Conservation (phyloP, 805 yeast genomes). For the Starmerella scarabaei region DNA sequence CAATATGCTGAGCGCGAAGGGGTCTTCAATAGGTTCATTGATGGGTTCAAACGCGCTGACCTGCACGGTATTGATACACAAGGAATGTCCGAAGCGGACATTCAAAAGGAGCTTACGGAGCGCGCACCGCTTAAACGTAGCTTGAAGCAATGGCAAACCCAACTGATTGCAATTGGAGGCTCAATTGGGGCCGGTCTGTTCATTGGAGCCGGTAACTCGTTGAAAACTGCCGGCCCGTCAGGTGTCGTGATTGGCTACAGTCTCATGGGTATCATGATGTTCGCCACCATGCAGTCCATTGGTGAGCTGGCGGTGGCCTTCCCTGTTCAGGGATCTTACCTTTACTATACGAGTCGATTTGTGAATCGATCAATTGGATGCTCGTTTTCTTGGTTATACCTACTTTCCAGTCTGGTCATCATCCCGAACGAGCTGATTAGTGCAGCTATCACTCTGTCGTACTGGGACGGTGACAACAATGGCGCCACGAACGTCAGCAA, state of each 20-base stretch:
- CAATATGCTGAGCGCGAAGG: too few species aligned
- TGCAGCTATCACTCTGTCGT: constrained; percentile 51
- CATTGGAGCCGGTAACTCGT: constrained; percentile 37
- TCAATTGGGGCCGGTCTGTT: constrained; percentile 66
- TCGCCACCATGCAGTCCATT: constrained; percentile 43
- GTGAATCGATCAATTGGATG: constrained; percentile 50
- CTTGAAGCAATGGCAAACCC: constrained; percentile 8
- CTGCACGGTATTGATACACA: constrained; percentile 2
- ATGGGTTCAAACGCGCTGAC: constrained; percentile 9
- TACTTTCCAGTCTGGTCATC: constrained; percentile 45
- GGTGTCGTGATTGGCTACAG: constrained; percentile 36
- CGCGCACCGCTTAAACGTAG: constrained; percentile 24
- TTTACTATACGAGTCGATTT: constrained; percentile 41
- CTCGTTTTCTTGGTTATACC: constrained; percentile 51
- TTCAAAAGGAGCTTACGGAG: constrained; percentile 10
- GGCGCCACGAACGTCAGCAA: constrained; percentile 30
- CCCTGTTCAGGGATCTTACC: constrained; percentile 45
- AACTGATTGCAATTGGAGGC: constrained; percentile 66
- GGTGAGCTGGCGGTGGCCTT: constrained; percentile 54
- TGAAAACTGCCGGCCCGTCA: constrained; percentile 37
- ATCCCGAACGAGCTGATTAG: constrained; percentile 55
- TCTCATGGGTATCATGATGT: constrained; percentile 42
- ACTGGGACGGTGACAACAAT: constrained; percentile 27
- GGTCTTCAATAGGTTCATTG: too few species aligned
- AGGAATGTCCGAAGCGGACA: constrained; percentile 6